Conservation (phyloP, 257 asterid species). For the Fraxinus excelsior region DNA sequence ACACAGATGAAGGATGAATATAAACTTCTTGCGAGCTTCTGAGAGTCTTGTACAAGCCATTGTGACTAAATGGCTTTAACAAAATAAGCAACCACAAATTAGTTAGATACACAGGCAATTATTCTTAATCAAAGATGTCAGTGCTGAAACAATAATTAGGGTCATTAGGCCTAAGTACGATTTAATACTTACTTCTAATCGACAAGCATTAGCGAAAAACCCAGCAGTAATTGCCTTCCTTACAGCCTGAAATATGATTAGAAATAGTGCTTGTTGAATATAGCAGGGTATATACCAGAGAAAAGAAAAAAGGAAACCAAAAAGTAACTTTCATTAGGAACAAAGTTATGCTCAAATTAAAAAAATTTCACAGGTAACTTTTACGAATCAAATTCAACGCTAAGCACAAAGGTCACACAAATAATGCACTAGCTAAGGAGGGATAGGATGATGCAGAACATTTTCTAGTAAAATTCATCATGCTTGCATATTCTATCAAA, state of each 20-base stretch:
- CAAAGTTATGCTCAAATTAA: background rate
- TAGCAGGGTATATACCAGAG: background rate
- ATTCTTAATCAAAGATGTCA: background rate
- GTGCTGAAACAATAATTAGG: background rate
- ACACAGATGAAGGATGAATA: conserved; percentile 90
- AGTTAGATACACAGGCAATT: conserved; percentile 11
- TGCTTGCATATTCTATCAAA: background rate
- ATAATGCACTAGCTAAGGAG: background rate
- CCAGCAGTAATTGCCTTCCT: conserved; percentile 91
- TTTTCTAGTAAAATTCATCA: background rate
- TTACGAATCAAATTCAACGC: background rate
- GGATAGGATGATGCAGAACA: background rate
- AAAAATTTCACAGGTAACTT: background rate
- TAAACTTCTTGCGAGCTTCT: conserved; percentile 93
- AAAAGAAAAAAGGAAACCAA: background rate
- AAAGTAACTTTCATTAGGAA: background rate
- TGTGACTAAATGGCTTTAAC: conserved; percentile 78
- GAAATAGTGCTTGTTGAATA: background rate
- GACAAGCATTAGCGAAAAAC: conserved; percentile 91
- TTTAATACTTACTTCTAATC: conserved; percentile 67
- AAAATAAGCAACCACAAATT: conserved; percentile 22
- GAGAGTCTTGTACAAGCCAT: conserved; percentile 82
- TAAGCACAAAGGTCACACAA: background rate
- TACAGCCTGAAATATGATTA: conserved; percentile 59
- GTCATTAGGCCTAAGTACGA: background rate